Base-by-base conservation (phyloP, 2,329 filamentous ascomycete genomes). In the Venturia effusa region DNA sequence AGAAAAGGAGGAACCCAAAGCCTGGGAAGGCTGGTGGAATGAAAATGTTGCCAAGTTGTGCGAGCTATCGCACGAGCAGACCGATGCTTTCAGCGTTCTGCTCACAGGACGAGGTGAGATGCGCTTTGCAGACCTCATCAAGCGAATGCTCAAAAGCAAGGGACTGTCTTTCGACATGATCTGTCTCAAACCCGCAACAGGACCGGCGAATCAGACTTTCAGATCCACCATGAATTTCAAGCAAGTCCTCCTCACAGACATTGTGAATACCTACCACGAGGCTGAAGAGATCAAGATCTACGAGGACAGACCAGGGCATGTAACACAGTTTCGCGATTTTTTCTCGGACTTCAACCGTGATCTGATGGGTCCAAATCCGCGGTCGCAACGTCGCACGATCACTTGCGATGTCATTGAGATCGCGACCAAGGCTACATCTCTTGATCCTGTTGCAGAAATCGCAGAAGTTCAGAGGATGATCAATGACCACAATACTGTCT, bases 21-120 rank as follows among this genome's bases (percentile, higher is more conserved):
- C 84, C 11, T 99, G 93, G 93, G 80, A 89, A 64, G 92, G 92
- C 41, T 97, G 90, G 89, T 99, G 94, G 94, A 97, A 97, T 71
- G 93, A 97, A 72, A 86, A 88, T 69, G 87, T 99, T 68, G 84
- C 81, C 63, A 84, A 92, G 69, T 83, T 97, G 37, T 91, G 95
- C 48, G 81, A 83, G 70, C 79, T 97, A 64, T 92, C 88, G 73
- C 89, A 89, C 80, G 78, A 88, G 71, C 90, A 97, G 72, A 88
- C 90, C 67, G 91, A 95, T 72, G 89, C 89, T 0, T 78, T 97
- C 43, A 90, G 85, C 61, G 87, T 99, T 54, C 83, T 97, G 13
- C 80, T 99, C 67, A 99, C 94, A 0, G 94, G 94, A 32, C 85
- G 94, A 48, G 85, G 86, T 40, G 92, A 97, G 75, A 79, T 80